Evolutionary conservation across 139 green algal genomes (phyloP), one percentile per base, ranked within the genome.

Genomic region (Tetratostichococcus sp.): DNA sequence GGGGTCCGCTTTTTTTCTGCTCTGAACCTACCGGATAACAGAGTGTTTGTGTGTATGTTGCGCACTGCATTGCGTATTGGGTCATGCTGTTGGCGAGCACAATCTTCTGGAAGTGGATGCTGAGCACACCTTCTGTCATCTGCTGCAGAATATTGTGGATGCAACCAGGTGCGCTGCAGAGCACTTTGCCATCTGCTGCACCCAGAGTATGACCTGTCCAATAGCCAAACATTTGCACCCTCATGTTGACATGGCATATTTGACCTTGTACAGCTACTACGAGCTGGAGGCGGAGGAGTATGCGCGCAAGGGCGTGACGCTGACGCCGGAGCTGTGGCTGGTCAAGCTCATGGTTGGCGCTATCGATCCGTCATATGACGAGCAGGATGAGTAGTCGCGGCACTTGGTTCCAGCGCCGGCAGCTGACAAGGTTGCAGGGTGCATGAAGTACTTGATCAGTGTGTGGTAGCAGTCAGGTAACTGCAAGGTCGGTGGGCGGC

Each of bases 321-420:
- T 68, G 26, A 68, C 62, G 4, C 62, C 62, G 2, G 62, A 68
- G 62, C 62, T 68, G 62, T 68, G 62, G 62, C 62, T 68, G 62
- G 28, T 68, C 62, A 68, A 68, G 62, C 28, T 32, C 26, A 32
- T 68, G n/a, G 62, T 68, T 32, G 62, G 62, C 5, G 62, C 62
- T 16, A 68, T 68, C n/a, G 62, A 68, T 26, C 62, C 62, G 23
- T 66, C 58, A 4, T 66, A 66, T 26, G 58, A 66, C 17, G 58
- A 66, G 58, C 58, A 66, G 58, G 58, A 66, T 16, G 39, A 50
- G 39, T 50, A 50, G 39, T n/a, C n/a, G n/a, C n/a, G n/a, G n/a
- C n/a, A n/a, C n/a, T n/a, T n/a, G n/a, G n/a, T n/a, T n/a, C n/a
- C n/a, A n/a, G n/a, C n/a, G n/a, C n/a, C n/a, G n/a, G n/a, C n/a